Conservation (phyloP, 176 grass and related monocot genomes). For the Puya raimondii region DNA sequence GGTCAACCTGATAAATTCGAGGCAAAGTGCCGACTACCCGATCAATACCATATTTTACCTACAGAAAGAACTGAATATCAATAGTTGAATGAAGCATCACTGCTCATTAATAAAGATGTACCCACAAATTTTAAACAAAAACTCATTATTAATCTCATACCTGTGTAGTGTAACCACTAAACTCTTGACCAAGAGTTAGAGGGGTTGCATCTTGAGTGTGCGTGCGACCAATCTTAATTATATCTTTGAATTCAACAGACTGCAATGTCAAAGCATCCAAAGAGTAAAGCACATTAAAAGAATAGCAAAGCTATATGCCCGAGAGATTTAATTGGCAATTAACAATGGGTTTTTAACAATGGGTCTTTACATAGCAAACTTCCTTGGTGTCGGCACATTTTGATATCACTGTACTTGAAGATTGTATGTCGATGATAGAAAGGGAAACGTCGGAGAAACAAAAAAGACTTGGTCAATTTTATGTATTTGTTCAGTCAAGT, state of each 20-base stretch:
- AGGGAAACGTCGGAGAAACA: no score
- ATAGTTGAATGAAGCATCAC: slow-evolving; percentile 10
- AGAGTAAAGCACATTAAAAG: neutral
- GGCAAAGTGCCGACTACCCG: slow-evolving; percentile 66
- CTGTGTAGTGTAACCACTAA: slow-evolving; percentile 89
- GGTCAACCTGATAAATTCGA: slow-evolving; percentile 78
- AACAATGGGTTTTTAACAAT: no score
- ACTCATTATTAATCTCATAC: slow-evolving; percentile 27
- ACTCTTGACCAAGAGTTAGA: slow-evolving; percentile 96
- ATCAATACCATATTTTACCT: slow-evolving; percentile 95
- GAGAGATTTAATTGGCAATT: no score
- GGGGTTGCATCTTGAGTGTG: slow-evolving; percentile 99
- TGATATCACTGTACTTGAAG: neutral
- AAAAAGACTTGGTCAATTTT: no score
- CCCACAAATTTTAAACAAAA: neutral
- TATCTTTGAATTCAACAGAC: slow-evolving; percentile 92
- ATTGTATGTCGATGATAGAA: neutral
- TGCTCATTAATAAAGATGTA: slow-evolving; percentile 1
- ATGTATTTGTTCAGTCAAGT: no score
- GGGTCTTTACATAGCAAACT: neutral
- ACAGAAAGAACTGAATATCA: slow-evolving; percentile 18
- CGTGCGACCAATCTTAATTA: slow-evolving; percentile 92
- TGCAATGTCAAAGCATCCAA: slow-evolving; percentile 21
- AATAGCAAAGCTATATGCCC: no score
- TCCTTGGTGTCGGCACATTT: neutral